Base-by-base conservation (phyloP, 2,329 filamentous ascomycete species). In the Clonostachys chloroleuca region DNA sequence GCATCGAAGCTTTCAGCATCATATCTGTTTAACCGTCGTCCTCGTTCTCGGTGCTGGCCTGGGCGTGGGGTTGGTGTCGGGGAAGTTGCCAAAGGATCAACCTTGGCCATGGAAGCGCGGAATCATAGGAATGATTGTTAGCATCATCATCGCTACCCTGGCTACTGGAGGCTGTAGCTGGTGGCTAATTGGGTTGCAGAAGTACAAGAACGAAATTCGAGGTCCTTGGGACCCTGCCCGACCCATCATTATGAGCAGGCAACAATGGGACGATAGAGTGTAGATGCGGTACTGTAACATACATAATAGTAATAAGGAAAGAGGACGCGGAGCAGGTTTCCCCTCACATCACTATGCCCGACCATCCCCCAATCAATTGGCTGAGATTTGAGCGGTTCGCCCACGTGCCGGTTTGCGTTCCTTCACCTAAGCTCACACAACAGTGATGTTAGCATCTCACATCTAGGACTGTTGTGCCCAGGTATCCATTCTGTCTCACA, bases 151-250 rank as follows among this genome's bases (percentile, higher is more conserved):
- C 18, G 86, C 87, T 1, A 82, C 84, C 5, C 64, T 96, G 46
- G 84, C 84, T 3, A 95, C 96, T 83, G 94, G 92, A 2, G 86
- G 91, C 12, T 96, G 92, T 64, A 95, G 90, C 62, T 97, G 92
- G 92, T 97, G 94, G 92, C 70, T 99, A 52, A 97, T 99, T 60
- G 89, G 91, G 9, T 67, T 99, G 65, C 94, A 99, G 69, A 92
- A 95, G 70, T 99, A 97, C 69, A 99, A 99, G 75, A 97, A 97
- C 64, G 94, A 97, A 69, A 96, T 99, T 55, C 89, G 92, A 60
- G 94, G 94, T 40, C 94, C 94, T 2, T 99, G 94, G 94, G 94
- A 99, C 70, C 92, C 92, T 17, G 94, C 94, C 7, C 79, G 92
- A 61, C 94, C 94, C 10, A 81, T 94, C 47, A 92, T 94, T 52